A percentile compares a stretch with the other conserved stretches of the same genome.
Evolutionary conservation across 2,329 filamentous ascomycete species (phyloP).

Genomic region (Hypomyces perniciosus): DNA sequence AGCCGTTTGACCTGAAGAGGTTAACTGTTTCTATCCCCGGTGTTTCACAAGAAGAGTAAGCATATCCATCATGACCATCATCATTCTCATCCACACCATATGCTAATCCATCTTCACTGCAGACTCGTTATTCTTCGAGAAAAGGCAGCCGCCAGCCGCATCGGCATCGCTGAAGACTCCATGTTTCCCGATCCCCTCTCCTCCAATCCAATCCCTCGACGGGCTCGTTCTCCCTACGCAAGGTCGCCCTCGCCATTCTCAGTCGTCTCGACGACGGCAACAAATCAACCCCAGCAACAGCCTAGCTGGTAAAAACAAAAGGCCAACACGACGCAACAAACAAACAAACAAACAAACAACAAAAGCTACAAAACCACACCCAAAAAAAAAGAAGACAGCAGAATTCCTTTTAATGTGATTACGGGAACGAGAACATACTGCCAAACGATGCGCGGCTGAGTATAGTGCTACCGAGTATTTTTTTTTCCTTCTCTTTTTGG

Average conservation of each 20-base stretch:
- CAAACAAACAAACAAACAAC: too few relatives aligned
- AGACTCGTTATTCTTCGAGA: conserved; percentile 47
- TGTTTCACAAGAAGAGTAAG: conserved; percentile 54
- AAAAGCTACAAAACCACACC: too few relatives aligned
- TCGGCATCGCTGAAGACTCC: conserved; percentile 37
- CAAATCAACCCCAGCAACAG: not conserved
- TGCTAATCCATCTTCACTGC: conserved; percentile 2
- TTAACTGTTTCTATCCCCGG: conserved; percentile 49
- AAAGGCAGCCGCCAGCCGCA: conserved; percentile 44
- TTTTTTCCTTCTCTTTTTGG: not conserved
- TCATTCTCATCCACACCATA: not conserved
- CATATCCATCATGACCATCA: conserved; percentile 10
- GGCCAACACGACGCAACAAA: too few relatives aligned
- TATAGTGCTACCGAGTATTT: too few relatives aligned
- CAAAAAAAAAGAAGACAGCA: too few relatives aligned
- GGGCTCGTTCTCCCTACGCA: conserved; percentile 6
- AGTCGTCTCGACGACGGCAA: not conserved
- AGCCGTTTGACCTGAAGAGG: conserved; percentile 53
- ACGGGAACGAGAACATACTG: too few relatives aligned
- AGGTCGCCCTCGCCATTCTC: conserved; percentile 6
- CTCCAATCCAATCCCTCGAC: conserved; percentile 10
- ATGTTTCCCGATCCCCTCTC: conserved; percentile 20
- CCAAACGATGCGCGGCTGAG: too few relatives aligned
- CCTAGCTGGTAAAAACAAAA: not conserved
- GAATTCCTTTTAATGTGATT: too few relatives aligned